Conservation (phyloP, 139 green algal species). For the Closterium sp. region DNA sequence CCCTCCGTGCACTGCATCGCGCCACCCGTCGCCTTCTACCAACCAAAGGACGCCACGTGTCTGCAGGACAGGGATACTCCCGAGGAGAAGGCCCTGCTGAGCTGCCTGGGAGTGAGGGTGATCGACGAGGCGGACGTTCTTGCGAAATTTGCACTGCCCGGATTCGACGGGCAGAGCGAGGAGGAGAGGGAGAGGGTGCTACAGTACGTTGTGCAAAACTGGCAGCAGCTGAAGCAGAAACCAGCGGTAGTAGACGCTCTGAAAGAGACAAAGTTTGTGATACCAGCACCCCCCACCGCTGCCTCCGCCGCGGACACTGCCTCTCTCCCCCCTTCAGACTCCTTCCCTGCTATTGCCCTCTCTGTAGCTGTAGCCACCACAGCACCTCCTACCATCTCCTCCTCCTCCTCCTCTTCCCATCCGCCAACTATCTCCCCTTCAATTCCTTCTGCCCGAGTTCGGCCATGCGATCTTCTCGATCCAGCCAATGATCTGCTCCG, state of each 20-base stretch:
- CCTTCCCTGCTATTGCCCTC: background rate
- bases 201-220: constrained; percentile 18
- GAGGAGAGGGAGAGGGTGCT: constrained; percentile 39
- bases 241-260: constrained; percentile 47
- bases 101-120: constrained; percentile 44
- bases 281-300: background rate
- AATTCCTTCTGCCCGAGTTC: background rate
- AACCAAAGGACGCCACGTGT: constrained; percentile 16
- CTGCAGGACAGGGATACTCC: constrained; percentile 7
- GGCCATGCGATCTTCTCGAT: constrained; percentile 64
- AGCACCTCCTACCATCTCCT: background rate
- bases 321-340: background rate
- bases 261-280: constrained; percentile 57
- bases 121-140: constrained; percentile 47
- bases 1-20: constrained; percentile 29
- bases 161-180: constrained; percentile 15
- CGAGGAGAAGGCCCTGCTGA: constrained; percentile 6
- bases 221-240: constrained; percentile 41
- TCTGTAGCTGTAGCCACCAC: background rate
- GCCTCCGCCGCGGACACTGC: background rate
- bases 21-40: constrained; percentile 34
- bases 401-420: background rate
- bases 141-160: constrained; percentile 50
- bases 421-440: background rate
- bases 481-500: constrained; percentile 57